These are phyloP conservation scores for Bjerkandera adusta DNA, from an alignment of 1,284 basidiomycete species.

Conservation along the genomic window DNA sequence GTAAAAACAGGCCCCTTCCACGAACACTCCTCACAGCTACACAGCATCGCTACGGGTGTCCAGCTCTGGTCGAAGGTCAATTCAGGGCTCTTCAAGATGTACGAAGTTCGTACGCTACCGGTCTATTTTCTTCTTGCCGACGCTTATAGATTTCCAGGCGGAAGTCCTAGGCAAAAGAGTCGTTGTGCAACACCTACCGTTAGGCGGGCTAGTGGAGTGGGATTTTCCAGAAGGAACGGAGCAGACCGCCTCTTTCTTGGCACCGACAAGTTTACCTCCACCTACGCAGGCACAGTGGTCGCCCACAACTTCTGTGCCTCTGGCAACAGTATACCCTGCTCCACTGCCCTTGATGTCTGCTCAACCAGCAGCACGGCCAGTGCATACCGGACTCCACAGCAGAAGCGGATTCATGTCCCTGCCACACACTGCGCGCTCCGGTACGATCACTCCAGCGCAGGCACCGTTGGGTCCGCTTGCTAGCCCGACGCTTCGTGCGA, in stretches of 20 bases:
- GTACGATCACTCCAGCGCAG: slow-evolving; percentile 20
- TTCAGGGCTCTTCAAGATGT: slow-evolving; percentile 93
- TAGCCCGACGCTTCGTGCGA: slow-evolving; percentile 19
- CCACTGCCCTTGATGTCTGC: no score
- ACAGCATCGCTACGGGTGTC: slow-evolving; percentile 84
- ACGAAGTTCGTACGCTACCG: slow-evolving; percentile 50
- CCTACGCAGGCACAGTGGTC: background rate
- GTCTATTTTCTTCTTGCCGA: background rate
- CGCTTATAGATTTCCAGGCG: slow-evolving; percentile 42
- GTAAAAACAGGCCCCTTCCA: slow-evolving; percentile 88
- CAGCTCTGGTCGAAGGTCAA: slow-evolving; percentile 90
- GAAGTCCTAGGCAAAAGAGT: slow-evolving; percentile 97
- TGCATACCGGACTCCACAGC: no score
- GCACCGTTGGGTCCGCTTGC: slow-evolving; percentile 26
- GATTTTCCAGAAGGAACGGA: slow-evolving; percentile 25
- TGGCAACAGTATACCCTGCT: background rate
- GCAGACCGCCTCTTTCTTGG: background rate
- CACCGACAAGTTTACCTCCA: background rate
- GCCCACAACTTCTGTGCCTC: background rate
- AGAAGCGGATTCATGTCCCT: no score
- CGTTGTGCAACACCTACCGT: slow-evolving; percentile 92
- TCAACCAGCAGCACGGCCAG: no score
- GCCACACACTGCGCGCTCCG: background rate
- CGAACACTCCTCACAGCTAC: slow-evolving; percentile 90
- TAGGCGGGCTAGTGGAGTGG: slow-evolving; percentile 82